Conservation (phyloP, 1,284 basidiomycete species). For the Leccinum variabile region DNA sequence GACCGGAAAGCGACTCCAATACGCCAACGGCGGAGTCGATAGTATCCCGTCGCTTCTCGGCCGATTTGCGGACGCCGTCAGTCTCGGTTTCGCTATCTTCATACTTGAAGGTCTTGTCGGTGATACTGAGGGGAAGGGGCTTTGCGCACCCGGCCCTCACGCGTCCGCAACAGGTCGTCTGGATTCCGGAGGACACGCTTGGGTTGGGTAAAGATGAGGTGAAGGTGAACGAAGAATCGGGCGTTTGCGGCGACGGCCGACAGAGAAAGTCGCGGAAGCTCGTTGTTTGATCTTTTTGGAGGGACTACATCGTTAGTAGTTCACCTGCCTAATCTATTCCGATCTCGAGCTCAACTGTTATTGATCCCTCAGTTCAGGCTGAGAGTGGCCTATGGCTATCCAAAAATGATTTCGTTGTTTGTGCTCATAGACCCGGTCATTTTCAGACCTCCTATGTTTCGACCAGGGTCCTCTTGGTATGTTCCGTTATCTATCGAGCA, state of each 20-base stretch:
- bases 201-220: constrained; percentile 63
- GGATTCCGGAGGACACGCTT: constrained; percentile 76
- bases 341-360: not conserved
- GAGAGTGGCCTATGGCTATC: constrained; percentile 61
- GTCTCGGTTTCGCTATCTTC: constrained; percentile 28
- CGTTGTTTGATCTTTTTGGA: constrained; percentile 80
- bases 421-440: constrained; percentile 84
- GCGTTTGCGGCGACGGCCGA: constrained; percentile 51
- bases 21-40: constrained; percentile 11
- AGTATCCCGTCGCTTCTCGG: constrained; percentile 16
- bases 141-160: constrained; percentile 84
- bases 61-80: constrained; percentile 21
- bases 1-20: constrained; percentile 7
- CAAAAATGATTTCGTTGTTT: constrained; percentile 70
- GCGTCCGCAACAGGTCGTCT: constrained; percentile 72
- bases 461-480: constrained; percentile 46
- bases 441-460: constrained; percentile 29
- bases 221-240: constrained; percentile 52
- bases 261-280: constrained; percentile 49
- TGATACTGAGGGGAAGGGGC: constrained; percentile 75
- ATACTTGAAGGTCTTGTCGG: constrained; percentile 60
- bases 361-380: constrained; percentile 37
- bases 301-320: constrained; percentile 64
- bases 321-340: not conserved
- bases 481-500: constrained; percentile 6